phyloP scores from a whole-genome alignment of 2,329 filamentous ascomycete species.

The Pseudocercospora fuligena region DNA sequence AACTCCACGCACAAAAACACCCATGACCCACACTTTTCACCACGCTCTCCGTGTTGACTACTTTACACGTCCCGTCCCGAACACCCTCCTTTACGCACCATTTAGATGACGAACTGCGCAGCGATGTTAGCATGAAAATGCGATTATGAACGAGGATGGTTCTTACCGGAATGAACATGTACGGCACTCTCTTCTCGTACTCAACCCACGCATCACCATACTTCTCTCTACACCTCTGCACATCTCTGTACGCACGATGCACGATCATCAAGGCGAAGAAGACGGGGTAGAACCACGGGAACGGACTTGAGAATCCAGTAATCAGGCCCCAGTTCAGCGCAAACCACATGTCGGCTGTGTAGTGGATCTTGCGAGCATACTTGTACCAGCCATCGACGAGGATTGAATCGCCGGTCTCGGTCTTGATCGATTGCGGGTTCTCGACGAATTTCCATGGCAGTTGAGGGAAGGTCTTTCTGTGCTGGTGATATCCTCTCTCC shows the following conservation, averaged over 20 bases:
- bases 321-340: conserved; percentile 79
- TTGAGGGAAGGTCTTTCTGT: conserved; percentile 83
- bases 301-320: conserved; percentile 78
- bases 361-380: conserved; percentile 61
- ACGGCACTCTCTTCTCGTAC: conserved; percentile 80
- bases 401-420: conserved; percentile 74
- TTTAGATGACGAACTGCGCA: conserved; percentile 30
- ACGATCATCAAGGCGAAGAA: conserved; percentile 83
- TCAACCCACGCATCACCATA: conserved; percentile 83
- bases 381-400: conserved; percentile 84
- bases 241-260: conserved; percentile 76
- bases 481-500: conserved; percentile 72
- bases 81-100: neutral
- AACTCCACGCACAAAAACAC: neutral
- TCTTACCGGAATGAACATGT: conserved; percentile 75
- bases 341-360: conserved; percentile 80
- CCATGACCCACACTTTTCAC: conserved; percentile 1
- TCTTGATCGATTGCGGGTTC: conserved; percentile 79
- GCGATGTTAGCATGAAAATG: conserved; percentile 16
- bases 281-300: conserved; percentile 86
- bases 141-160: conserved; percentile 2
- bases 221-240: conserved; percentile 73
- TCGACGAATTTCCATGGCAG: conserved; percentile 84
- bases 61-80: conserved; percentile 5
- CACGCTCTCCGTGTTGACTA: neutral